Percentiles rank a stretch among this genome's conserved stretches.
These are phyloP conservation scores for Trypanosoma cruzi DNA, from an alignment of 208 protist genomes.

Conservation along the genomic window DNA sequence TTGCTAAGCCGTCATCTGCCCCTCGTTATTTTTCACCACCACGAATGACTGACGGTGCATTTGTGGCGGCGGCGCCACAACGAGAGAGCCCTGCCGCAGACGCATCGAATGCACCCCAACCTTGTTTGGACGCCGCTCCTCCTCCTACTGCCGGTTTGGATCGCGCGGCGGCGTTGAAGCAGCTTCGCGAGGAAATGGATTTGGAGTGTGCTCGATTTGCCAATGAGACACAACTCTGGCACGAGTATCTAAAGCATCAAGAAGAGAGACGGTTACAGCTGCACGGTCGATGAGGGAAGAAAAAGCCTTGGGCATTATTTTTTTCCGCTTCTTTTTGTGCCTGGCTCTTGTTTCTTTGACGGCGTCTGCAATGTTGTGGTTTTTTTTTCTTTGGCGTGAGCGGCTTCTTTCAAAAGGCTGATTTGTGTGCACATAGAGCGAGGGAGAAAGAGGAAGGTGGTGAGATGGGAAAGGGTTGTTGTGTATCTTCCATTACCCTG, in stretches of 20 bases:
- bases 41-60: neutral
- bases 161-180: constrained; percentile 30
- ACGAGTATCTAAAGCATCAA: constrained; percentile 29
- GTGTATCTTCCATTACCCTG: too few relatives aligned
- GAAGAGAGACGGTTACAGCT: constrained; percentile 27
- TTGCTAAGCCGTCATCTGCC: constrained; percentile 1
- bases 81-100: neutral
- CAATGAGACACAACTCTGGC: constrained; percentile 55
- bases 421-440: neutral
- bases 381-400: too few relatives aligned
- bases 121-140: neutral
- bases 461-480: too few relatives aligned
- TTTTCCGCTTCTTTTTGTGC: constrained; percentile 15
- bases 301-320: constrained; percentile 1
- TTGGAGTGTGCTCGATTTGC: constrained; percentile 53
- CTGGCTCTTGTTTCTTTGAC: neutral
- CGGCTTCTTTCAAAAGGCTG: too few relatives aligned
- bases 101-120: neutral
- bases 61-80: neutral
- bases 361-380: neutral
- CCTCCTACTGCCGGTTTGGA: neutral
- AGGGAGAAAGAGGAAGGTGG: neutral
- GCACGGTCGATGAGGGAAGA: constrained; percentile 21
- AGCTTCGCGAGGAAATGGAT: constrained; percentile 53
- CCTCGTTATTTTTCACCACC: neutral